Base-by-base conservation (phyloP, 2,329 filamentous ascomycete species). In the Epichloe baconii region DNA sequence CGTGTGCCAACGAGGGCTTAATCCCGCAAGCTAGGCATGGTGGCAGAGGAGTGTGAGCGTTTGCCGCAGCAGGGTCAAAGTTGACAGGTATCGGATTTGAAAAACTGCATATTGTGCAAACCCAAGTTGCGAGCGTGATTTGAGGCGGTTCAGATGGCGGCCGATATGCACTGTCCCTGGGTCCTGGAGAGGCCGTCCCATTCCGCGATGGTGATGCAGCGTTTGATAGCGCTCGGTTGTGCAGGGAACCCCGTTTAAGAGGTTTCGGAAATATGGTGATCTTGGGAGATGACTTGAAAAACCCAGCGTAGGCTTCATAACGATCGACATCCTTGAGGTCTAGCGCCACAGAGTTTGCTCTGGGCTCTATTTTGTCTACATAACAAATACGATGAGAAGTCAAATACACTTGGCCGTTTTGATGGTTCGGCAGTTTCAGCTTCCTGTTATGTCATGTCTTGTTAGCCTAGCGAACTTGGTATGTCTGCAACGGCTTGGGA, bases 381-480 rank as follows among this genome's bases (percentile, higher is more conserved):
- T 97, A 98, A 72, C 91, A 98, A 55, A 88, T 82, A 49, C 93
- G 86, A 68, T 97, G 91, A 8, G 93, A 95, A 17, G 93, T 98
- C 68, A 98, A 69, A 66, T 98, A 98, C 51, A 93, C 88, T 71
- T 96, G 89, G 48, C 93, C 93, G 71, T 95, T 88, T 66, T 98
- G 93, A 58, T 94, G 88, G 63, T 90, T 83, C 37, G 88, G 85
- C 50, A 98, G 84, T 72, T 98, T 98, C 73, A 84, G 93, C 72
- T 96, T 97, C 59, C 89, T 95, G 60, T 38, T 12, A 31, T 31
- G 10, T 11, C 15, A 19, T n/a, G 40, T n/a, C 23, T n/a, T 21
- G 44, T 54, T 23, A 57, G 46, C 31, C 19, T n/a, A 17, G 14
- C 42, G 36, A 17, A 21, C n/a, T 40, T 31, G 23, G 17, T 21